Evolutionary conservation across 768 basidiomycete genomes (phyloP), one percentile per base, ranked within the genome.

Genomic region (Lactarius sanguifluus): DNA sequence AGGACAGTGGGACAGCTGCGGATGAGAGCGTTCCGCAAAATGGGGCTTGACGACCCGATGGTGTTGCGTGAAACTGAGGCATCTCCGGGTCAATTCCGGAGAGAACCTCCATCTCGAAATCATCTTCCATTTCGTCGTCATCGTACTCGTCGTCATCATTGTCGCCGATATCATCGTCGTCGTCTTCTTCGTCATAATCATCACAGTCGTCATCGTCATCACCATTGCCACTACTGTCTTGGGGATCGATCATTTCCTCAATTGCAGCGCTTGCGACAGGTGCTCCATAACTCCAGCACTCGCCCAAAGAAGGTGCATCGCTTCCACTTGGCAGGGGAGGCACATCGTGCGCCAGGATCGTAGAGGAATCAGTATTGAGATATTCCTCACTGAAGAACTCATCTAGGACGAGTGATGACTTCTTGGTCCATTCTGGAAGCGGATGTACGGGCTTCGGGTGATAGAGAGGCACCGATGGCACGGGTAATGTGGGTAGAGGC

Each of bases 361-460:
- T 16, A 55, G 36, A 9, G 23, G 25, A 10, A 23, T 45, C 16
- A 9, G 47, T n/a, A 52, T 32, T 30, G 13, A 41, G 18, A 36
- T 54, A 36, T 10, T 58, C 62, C 50, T 45, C 36, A 10, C 50
- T 40, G 36, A 64, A 34, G 15, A 64, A 59, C n/a, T 61, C 54
- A 54, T 68, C 67, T n/a, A 59, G 20, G 4, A 60, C 47, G 32
- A 59, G 67, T 18, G 63, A 68, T 6, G 67, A 43, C 45, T 56
- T 61, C 57, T 65, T 65, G 5, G 68, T 65, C 68, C 68, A 69
- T 60, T 69, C 64, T 25, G 68, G 68, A 12, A 65, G 60, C n/a
- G 68, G 68, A n/a, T 57, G 68, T 2, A 59, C 52, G 15, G 68
- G 68, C 56, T 58, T 63, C 18, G 68, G 68, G 38, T 69, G 68